Evolutionary conservation across 2,329 filamentous ascomycete species (phyloP), one percentile per base, ranked within the genome.

Genomic region (Dothidotthia symphoricarpi): DNA sequence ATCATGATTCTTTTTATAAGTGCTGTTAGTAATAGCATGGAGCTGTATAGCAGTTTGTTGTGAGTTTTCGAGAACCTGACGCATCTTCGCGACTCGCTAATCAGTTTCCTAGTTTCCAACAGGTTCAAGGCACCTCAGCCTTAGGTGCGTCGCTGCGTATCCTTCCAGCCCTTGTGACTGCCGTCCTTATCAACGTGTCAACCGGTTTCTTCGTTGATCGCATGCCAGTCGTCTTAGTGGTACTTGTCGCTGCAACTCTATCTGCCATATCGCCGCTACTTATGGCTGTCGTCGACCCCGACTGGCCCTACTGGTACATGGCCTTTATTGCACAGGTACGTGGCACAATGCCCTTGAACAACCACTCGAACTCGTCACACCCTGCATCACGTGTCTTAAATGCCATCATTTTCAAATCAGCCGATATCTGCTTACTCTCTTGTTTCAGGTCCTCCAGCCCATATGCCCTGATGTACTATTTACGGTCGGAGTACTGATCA

Each of bases 401-500:
- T n/a, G n/a, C n/a, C n/a, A n/a, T n/a, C n/a, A n/a, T n/a, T n/a
- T n/a, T n/a, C n/a, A n/a, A n/a, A n/a, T n/a, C n/a, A n/a, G n/a
- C n/a, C n/a, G n/a, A n/a, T n/a, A n/a, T n/a, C n/a, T n/a, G n/a
- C n/a, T n/a, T n/a, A n/a, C n/a, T n/a, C n/a, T n/a, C n/a, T n/a
- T n/a, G n/a, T n/a, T n/a, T n/a, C 67, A 71, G 43, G 40, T 72
- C 1, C 56, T 76, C 13, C 54, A 61, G 12, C 74, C 73, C 0
- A 51, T 76, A 3, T 68, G 63, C 8, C 59, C 45, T 13, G 72
- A 77, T 31, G 68, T 77, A 0, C 63, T 82, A 6, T 81, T 80
- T 53, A 81, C 76, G 0, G 71, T 82, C 2, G 75, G 72, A 0
- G 64, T 76, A 15, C 69, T 82, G 14, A 61, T 81, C 3, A 72